Percentiles rank a stretch among this genome's conserved stretches.
Conservation (phyloP, 352 stramenopile genomes). For the Phytophthora constricta region DNA sequence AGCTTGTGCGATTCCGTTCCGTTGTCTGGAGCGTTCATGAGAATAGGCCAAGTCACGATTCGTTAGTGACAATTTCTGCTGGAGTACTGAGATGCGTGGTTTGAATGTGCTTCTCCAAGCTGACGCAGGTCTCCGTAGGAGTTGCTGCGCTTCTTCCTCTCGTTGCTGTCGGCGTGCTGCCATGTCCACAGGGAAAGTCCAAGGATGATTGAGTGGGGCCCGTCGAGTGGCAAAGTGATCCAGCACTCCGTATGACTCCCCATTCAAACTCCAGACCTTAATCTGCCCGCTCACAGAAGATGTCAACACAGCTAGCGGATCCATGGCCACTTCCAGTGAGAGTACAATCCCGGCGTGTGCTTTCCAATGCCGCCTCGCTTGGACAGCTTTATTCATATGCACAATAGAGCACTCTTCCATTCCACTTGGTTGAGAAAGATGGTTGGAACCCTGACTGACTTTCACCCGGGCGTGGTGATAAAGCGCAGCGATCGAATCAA, state of each 20-base stretch:
- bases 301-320: constrained; percentile 55
- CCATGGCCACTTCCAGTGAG: constrained; percentile 45
- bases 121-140: constrained; percentile 41
- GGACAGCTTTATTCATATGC: constrained; percentile 7
- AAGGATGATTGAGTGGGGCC: constrained; percentile 48
- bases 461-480: constrained; percentile 45
- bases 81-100: constrained; percentile 50
- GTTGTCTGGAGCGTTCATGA: constrained; percentile 12
- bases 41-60: constrained; percentile 33
- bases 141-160: constrained; percentile 47
- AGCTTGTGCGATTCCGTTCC: constrained; percentile 19
- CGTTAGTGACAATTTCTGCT: constrained; percentile 57
- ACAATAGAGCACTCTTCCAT: background rate
- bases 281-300: constrained; percentile 61
- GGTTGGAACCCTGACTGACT: background rate
- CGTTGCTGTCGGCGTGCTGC: constrained; percentile 36
- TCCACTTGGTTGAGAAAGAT: background rate
- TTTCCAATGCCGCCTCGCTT: constrained; percentile 40
- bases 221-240: constrained; percentile 75
- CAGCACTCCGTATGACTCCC: constrained; percentile 51
- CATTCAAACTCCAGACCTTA: constrained; percentile 61
- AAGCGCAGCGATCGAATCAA: constrained; percentile 57
- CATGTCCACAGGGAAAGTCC: constrained; percentile 71
- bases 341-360: constrained; percentile 46
- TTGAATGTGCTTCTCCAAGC: constrained; percentile 32